Evolutionary conservation across 2,329 filamentous ascomycete species (phyloP).

Genomic region (Botrytis medusae): DNA sequence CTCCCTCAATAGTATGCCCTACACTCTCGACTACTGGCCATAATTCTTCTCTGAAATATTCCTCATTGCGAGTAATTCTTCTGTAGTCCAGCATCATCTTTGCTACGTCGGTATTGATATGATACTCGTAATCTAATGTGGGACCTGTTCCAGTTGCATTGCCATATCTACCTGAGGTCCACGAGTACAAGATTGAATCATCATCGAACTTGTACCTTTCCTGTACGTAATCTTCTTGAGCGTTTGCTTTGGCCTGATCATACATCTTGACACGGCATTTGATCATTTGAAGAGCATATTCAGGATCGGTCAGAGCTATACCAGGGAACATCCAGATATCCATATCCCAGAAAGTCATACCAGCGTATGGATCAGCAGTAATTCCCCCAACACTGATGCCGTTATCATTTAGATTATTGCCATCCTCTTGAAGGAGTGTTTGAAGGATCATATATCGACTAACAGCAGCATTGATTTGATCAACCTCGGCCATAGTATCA

Average conservation of each 20-base stretch:
- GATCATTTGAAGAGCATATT: constrained; percentile 59
- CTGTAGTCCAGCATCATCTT: constrained; percentile 19
- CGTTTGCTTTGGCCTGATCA: constrained; percentile 30
- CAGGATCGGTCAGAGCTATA: constrained; percentile 58
- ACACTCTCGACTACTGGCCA: constrained; percentile 27
- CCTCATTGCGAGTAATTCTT: constrained; percentile 21
- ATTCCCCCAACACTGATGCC: constrained; percentile 65
- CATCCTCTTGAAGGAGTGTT: constrained; percentile 46
- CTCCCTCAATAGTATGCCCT: constrained; percentile 20
- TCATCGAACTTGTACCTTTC: constrained; percentile 24
- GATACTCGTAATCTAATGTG: constrained; percentile 29
- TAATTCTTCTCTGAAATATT: constrained; percentile 21
- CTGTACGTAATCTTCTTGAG: constrained; percentile 26
- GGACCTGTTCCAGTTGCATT: constrained; percentile 31
- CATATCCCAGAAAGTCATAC: constrained; percentile 44
- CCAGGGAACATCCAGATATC: constrained; percentile 46
- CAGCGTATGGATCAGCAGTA: constrained; percentile 63
- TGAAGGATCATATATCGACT: constrained; percentile 52
- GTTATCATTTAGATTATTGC: constrained; percentile 53
- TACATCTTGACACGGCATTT: constrained; percentile 59
- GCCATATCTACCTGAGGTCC: constrained; percentile 29
- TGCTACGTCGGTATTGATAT: constrained; percentile 29
- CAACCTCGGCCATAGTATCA: constrained; percentile 21
- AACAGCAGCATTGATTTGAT: constrained; percentile 50
- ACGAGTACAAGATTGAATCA: constrained; percentile 26